Conservation (phyloP, 805 yeast genomes). For the Lipomyces sp. region DNA sequence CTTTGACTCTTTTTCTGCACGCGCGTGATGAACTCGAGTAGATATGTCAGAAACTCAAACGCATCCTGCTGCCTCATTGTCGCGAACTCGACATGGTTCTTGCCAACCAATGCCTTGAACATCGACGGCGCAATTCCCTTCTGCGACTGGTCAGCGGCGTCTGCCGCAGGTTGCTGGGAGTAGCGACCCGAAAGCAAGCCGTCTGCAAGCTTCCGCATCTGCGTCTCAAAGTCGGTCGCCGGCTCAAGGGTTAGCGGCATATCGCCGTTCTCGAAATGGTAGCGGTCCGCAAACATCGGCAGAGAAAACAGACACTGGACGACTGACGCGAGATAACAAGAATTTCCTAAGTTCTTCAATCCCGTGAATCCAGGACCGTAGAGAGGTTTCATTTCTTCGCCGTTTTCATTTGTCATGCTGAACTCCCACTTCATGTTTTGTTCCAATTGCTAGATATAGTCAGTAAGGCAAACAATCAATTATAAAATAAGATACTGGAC, state of each 20-base stretch:
- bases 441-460: conserved; percentile 57
- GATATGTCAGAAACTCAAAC: conserved; percentile 74
- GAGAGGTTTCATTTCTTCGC: conserved; percentile 60
- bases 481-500: not conserved
- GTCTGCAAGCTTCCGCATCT: conserved; percentile 72
- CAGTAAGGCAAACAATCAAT: not conserved
- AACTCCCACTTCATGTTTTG: conserved; percentile 94
- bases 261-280: conserved; percentile 27
- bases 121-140: conserved; percentile 72
- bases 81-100: conserved; percentile 74
- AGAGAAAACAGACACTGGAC: conserved; percentile 63
- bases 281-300: conserved; percentile 36
- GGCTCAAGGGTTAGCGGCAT: conserved; percentile 46
- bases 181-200: conserved; percentile 75
- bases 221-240: conserved; percentile 64
- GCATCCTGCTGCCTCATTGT: conserved; percentile 95
- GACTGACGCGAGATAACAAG: conserved; percentile 84
- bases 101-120: conserved; percentile 74
- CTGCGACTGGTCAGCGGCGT: conserved; percentile 51
- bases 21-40: conserved; percentile 52
- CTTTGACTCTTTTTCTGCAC: conserved; percentile 18
- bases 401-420: conserved; percentile 67
- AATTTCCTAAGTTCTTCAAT: conserved; percentile 82
- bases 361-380: conserved; percentile 82
- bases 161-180: conserved; percentile 50